Base-by-base conservation (phyloP, 345 rosid species). In the Gossypium mustelinum region DNA sequence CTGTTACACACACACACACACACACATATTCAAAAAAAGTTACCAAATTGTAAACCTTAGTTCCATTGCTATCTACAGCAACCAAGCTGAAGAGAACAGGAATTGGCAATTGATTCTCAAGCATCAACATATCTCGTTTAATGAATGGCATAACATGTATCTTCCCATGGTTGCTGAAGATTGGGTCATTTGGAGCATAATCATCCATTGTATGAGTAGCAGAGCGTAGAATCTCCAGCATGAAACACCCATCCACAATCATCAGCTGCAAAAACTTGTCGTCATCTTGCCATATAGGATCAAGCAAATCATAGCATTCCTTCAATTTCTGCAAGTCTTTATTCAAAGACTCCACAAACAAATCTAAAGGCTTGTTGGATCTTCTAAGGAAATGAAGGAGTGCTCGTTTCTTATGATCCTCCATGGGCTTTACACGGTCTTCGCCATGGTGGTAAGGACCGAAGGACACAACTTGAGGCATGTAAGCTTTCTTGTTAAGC, bases 101-200 rank as follows among this genome's bases (percentile, higher is more conserved):
- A 76, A 77, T 78, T 13, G 87, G 89, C 67, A 87, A 60, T 64
- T 87, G 91, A 75, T 87, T 87, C 72, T 86, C 86, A 8, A 86
- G 82, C 89, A 86, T 73, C 8, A 87, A 47, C 91, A 84, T 87
- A 66, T 86, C 91, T 9, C 86, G 55, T 78, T 59, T 75, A 43
- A 87, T 80, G 70, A 68, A 78, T 0, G 86, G 86, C 75, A 78
- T 58, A 2, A 86, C 73, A 54, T 76, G 66, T 22, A 77, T 71
- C 75, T 71, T 77, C 58, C 91, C 89, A 39, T 81, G 87, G 47
- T 9, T 14, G 78, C 89, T 82, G 52, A 87, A 87, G 27, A 87
- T 44, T 0, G 91, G 87, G 48, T 87, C 89, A 67, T 81, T 76
- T 9, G 27, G 55, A 9, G 76, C 84, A 5, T 87, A 85, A 25